These are phyloP conservation scores for Persicaria tinctoria DNA, from an alignment of 148 eudicot species.

Conservation along the genomic window DNA sequence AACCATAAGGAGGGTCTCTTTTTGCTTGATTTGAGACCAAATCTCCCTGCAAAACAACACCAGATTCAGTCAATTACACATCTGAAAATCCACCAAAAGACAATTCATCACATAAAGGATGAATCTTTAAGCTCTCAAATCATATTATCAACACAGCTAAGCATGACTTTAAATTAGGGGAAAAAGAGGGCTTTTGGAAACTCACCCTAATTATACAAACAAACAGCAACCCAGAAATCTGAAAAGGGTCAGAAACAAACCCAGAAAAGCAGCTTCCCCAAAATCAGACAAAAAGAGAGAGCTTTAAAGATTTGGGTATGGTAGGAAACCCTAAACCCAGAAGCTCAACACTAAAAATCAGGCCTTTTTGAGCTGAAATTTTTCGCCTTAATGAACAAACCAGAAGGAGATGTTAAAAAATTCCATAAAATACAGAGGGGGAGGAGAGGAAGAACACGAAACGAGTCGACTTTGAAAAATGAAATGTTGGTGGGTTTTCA, in stretches of 20 bases:
- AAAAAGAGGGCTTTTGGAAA: neutral
- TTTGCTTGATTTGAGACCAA: slow-evolving; percentile 2
- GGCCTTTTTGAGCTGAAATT: neutral
- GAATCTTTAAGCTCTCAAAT: neutral
- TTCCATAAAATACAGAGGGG: neutral
- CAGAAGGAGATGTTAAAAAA: neutral
- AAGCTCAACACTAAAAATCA: neutral
- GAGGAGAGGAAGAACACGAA: neutral
- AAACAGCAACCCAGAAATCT: slow-evolving; percentile 9
- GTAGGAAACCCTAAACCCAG: slow-evolving; percentile 4
- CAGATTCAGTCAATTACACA: neutral
- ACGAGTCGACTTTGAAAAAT: neutral
- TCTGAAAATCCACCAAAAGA: neutral
- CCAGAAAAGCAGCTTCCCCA: slow-evolving; percentile 1
- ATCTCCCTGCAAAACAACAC: slow-evolving; percentile 1
- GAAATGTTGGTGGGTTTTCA: neutral
- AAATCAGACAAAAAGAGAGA: neutral
- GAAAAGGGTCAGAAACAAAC: slow-evolving; percentile 8
- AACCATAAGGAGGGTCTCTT: slow-evolving; percentile 15
- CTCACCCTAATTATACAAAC: slow-evolving; percentile 3
- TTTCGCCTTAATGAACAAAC: neutral
- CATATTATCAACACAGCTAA: neutral
- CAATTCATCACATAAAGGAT: neutral
- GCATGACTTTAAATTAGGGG: neutral
- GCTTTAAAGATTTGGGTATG: neutral